Percentiles rank a stretch among this genome's conserved stretches.
Evolutionary conservation across 2,329 filamentous ascomycete genomes (phyloP).

Genomic region (Fusarium dimerum): DNA sequence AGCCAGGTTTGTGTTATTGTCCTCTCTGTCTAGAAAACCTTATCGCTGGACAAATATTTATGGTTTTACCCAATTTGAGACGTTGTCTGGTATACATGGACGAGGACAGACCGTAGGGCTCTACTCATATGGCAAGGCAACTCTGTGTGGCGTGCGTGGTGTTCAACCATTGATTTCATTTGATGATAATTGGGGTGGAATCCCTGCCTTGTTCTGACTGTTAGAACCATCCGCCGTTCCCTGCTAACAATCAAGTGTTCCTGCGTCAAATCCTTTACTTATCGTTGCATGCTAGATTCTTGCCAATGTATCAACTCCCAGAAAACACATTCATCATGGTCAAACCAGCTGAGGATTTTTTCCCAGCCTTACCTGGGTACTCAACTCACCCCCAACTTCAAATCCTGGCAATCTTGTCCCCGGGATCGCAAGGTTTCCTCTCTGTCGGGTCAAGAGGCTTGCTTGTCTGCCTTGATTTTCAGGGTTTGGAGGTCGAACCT

Average conservation of each 20-base stretch:
- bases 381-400: background rate
- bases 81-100: no score
- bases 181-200: background rate
- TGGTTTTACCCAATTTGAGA: no score
- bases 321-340: background rate
- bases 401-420: background rate
- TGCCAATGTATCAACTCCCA: no score
- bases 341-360: background rate
- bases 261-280: background rate
- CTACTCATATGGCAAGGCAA: no score
- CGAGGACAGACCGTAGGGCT: no score
- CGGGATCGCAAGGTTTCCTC: background rate
- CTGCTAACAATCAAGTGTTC: background rate
- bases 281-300: no score
- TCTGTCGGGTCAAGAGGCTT: background rate
- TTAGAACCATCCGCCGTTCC: background rate
- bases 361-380: background rate
- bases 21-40: no score
- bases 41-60: no score
- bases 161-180: no score
- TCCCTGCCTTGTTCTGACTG: background rate
- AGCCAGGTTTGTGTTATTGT: no score
- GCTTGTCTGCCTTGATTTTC: background rate
- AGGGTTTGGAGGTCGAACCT: background rate
- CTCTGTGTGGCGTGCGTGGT: no score